Conservation (phyloP, 2,329 filamentous ascomycete species). For the Sporothrix schenckii region DNA sequence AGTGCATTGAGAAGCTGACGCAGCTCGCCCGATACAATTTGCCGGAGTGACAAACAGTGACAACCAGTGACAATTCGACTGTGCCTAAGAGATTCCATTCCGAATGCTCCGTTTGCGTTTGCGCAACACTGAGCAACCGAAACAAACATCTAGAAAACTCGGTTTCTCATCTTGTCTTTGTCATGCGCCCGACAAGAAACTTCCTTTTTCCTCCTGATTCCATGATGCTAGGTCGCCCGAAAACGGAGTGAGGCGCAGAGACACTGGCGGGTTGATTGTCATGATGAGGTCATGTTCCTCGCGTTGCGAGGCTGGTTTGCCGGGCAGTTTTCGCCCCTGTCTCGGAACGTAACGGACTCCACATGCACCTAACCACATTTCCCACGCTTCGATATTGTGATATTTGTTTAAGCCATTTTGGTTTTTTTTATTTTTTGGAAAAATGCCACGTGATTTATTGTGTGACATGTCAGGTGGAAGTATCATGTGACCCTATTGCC, state of each 20-base stretch:
- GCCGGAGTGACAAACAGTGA: neutral
- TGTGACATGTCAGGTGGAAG: neutral
- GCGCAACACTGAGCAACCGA: too few relatives aligned
- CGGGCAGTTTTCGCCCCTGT: conserved; percentile 20
- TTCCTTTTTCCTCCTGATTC: neutral
- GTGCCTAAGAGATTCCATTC: neutral
- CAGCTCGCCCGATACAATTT: neutral
- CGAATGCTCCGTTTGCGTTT: neutral
- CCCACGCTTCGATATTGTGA: neutral
- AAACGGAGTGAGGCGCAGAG: conserved; percentile 21
- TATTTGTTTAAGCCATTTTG: neutral
- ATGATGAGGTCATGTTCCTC: conserved; percentile 25
- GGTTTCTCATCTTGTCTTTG: neutral
- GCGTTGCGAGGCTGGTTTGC: neutral
- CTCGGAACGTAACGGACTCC: conserved; percentile 14
- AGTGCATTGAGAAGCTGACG: conserved; percentile 7
- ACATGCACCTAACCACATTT: neutral
- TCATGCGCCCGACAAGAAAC: neutral
- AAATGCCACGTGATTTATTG: neutral
- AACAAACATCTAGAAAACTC: neutral
- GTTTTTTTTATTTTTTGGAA: too few relatives aligned
- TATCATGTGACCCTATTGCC: conserved; percentile 10
- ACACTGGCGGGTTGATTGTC: neutral
- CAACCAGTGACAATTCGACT: neutral
- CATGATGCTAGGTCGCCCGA: conserved; percentile 9